Conservation (phyloP, 2,329 filamentous ascomycete genomes). For the Colletotrichum godetiae region DNA sequence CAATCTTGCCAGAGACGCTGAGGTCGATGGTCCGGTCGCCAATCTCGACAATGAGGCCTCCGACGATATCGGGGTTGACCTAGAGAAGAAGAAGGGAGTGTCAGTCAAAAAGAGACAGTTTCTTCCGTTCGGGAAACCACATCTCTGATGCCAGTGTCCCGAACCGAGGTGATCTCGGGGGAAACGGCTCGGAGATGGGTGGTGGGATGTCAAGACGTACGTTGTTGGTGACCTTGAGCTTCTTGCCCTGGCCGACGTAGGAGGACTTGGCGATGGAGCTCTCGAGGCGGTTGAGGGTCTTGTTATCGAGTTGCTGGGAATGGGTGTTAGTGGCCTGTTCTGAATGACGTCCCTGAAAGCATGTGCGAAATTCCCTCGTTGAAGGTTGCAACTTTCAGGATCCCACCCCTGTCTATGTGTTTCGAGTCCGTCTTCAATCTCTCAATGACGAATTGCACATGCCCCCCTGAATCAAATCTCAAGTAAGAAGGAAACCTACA, state of each 20-base stretch:
- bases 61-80: constrained; percentile 95
- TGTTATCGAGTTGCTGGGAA: constrained; percentile 82
- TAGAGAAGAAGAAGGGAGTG: constrained; percentile 46
- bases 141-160: neutral
- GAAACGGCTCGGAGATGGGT: neutral
- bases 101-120: neutral
- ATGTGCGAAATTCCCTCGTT: neutral
- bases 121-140: no score
- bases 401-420: neutral
- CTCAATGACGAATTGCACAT: neutral
- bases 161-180: neutral
- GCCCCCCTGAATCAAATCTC: neutral
- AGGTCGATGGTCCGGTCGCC: constrained; percentile 98
- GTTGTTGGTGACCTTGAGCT: constrained; percentile 96
- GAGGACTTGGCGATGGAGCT: constrained; percentile 87
- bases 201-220: constrained; percentile 55
- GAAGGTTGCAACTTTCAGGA: neutral
- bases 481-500: constrained; percentile 63
- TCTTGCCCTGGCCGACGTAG: constrained; percentile 92
- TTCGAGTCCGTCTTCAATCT: neutral
- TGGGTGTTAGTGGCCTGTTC: constrained; percentile 38
- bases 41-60: constrained; percentile 94
- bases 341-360: neutral
- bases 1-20: constrained; percentile 92
- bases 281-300: constrained; percentile 88